Evolutionary conservation across 148 eudicot species (phyloP).

Genomic region (Amaranthus hypochondriacus): DNA sequence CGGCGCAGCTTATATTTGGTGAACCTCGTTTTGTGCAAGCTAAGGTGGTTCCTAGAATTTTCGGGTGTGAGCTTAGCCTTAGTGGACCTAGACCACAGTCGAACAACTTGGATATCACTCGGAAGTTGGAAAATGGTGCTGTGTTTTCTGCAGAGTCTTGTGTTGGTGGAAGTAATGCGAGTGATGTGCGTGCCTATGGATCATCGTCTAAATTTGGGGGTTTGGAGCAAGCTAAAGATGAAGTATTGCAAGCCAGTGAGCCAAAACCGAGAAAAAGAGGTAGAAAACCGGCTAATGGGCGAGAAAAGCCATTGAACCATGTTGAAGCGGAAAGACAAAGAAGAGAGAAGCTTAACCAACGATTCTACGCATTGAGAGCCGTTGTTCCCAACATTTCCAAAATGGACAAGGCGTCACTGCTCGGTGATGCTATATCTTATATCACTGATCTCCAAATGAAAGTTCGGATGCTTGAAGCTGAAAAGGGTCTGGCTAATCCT

Average conservation of each 20-base stretch:
- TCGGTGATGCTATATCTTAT: slow-evolving; percentile 89
- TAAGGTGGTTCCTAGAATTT: slow-evolving; percentile 54
- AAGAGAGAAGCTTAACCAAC: slow-evolving; percentile 91
- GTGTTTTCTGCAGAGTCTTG: slow-evolving; percentile 40
- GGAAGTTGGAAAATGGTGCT: slow-evolving; percentile 63
- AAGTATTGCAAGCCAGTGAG: slow-evolving; percentile 37
- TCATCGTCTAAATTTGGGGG: slow-evolving; percentile 52
- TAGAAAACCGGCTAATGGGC: slow-evolving; percentile 89
- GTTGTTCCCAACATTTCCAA: slow-evolving; percentile 97
- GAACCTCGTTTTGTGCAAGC: slow-evolving; percentile 39
- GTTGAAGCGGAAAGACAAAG: slow-evolving; percentile 96
- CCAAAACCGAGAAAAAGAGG: slow-evolving; percentile 85
- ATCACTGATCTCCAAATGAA: slow-evolving; percentile 79
- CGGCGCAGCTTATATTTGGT: slow-evolving; percentile 47
- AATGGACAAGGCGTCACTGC: slow-evolving; percentile 96
- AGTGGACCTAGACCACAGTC: slow-evolving; percentile 46
- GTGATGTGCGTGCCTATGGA: slow-evolving; percentile 43
- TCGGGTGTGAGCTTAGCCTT: slow-evolving; percentile 79
- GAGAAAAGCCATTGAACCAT: slow-evolving; percentile 86
- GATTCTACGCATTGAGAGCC: slow-evolving; percentile 89
- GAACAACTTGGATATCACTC: slow-evolving; percentile 57
- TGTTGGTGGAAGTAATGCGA: slow-evolving; percentile 30
- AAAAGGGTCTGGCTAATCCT: slow-evolving; percentile 41
- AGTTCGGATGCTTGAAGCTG: slow-evolving; percentile 63
- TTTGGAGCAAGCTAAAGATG: slow-evolving; percentile 40